Conservation (phyloP, 306 rosid species). For the Ceratonia siliqua region DNA sequence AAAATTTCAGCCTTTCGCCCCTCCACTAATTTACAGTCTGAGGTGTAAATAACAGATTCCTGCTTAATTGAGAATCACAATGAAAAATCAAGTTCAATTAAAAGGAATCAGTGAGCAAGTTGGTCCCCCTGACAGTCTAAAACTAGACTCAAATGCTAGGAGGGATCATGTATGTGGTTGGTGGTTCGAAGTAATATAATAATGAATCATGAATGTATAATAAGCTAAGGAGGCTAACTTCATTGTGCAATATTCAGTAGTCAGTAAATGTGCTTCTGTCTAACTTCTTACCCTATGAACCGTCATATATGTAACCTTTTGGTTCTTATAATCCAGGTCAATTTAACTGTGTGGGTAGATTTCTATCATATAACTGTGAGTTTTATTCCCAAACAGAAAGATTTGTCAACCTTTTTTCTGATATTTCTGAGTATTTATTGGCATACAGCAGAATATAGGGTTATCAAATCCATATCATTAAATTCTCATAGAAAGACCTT, state of each 20-base stretch:
- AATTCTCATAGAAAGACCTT: neutral
- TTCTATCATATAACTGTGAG: neutral
- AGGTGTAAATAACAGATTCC: neutral
- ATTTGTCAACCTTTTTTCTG: neutral
- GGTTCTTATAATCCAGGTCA: neutral
- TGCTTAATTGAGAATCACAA: neutral
- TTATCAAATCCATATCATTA: neutral
- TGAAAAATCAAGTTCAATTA: neutral
- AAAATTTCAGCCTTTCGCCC: too few relatives aligned
- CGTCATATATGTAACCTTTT: neutral
- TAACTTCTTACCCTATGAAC: neutral
- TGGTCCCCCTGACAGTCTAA: neutral
- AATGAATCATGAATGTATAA: neutral
- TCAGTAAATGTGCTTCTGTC: constrained; percentile 7
- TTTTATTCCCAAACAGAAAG: neutral
- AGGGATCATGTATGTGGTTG: neutral
- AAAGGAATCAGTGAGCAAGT: neutral
- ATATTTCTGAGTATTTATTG: constrained; percentile 7
- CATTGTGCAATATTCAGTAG: neutral
- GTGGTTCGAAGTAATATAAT: neutral
- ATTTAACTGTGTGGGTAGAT: constrained; percentile 9
- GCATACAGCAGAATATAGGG: neutral
- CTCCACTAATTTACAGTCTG: too few relatives aligned
- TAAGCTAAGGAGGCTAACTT: constrained; percentile 13
- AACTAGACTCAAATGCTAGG: neutral